Evolutionary conservation across 495 filamentous ascomycete species (phyloP).

Genomic region (Chlorociboria aeruginascens): DNA sequence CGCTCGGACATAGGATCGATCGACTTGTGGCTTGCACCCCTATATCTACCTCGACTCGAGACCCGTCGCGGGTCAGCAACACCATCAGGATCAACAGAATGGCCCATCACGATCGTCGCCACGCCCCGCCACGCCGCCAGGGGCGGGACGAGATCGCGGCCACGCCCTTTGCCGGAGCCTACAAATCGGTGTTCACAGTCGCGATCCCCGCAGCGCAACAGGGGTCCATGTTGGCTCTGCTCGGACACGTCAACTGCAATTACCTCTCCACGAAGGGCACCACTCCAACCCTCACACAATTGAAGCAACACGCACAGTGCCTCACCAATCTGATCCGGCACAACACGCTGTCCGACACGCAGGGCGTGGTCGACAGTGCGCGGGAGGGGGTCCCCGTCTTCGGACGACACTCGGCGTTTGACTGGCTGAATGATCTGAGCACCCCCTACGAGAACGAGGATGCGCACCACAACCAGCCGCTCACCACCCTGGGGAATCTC

Average conservation of each 20-base stretch:
- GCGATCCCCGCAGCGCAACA: background rate
- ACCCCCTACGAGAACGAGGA: constrained; percentile 28
- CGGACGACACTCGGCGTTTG: constrained; percentile 27
- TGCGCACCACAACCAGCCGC: constrained; percentile 27
- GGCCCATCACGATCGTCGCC: no score
- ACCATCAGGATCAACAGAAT: no score
- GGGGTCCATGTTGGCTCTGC: background rate
- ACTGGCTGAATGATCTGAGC: constrained; percentile 35
- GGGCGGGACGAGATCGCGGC: background rate
- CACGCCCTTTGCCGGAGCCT: constrained; percentile 11
- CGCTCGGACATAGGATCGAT: no score
- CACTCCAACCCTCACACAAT: constrained; percentile 34
- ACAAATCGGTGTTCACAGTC: constrained; percentile 10
- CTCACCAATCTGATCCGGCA: constrained; percentile 35
- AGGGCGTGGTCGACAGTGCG: constrained; percentile 12
- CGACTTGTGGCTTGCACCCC: no score
- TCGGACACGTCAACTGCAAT: constrained; percentile 29
- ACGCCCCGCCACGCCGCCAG: no score
- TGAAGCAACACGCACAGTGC: constrained; percentile 45
- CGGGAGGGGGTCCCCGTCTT: constrained; percentile 14
- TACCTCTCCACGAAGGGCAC: constrained; percentile 34
- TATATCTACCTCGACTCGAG: no score
- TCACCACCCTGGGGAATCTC: constrained; percentile 33
- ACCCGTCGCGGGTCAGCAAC: no score
- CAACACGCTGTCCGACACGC: constrained; percentile 21